Base-by-base conservation (phyloP, 2,329 filamentous ascomycete species). In the Fusarium tupiense region DNA sequence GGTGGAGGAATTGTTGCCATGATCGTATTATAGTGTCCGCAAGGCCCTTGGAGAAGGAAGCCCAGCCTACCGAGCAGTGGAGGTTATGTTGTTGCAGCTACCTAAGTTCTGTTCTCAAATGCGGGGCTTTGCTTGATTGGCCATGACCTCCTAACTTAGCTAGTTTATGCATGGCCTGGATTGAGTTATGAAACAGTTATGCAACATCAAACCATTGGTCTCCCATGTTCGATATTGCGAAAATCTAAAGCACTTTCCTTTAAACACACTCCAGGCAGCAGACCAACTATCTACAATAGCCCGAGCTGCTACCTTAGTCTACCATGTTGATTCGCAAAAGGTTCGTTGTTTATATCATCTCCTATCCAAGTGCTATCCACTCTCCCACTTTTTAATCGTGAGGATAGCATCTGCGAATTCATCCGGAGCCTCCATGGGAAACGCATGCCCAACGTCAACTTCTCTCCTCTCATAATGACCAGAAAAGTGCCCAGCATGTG, bases 401-500 rank as follows among this genome's bases (percentile, higher is more conserved):
- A 69, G 31, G 24, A 69, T 14, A 16, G 57, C 57, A 40, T 64
- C 17, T 4, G 38, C 33, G 19, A 69, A 69, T 8, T 64, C 64
- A 2, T 16, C 20, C 0, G 66, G 66, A 5, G 66, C 66, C 17
- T 69, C 64, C 43, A 69, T 69, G 1, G 66, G 66, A 57, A 69
- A 69, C 0, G 66, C 64, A 35, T 69, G 64, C 2, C 64, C 66
- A 31, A 69, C 64, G 20, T 69, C 29, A 22, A 8, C 17, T 3
- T 49, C 57, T 3, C 49, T 69, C 11, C 66, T 69, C 26, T 69
- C 64, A 26, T 50, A 40, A 12, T 1, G 13, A 1, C 37, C 47
- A 20, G n/a, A 26, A 11, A 69, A 69, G 1, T 56, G 17, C 5
- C 12, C 29, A 3, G 16, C 19, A 26, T 69, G 66, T 17, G 63